phyloP scores from a whole-genome alignment of 169 alveolate species.

The Plasmodium coatneyi region DNA sequence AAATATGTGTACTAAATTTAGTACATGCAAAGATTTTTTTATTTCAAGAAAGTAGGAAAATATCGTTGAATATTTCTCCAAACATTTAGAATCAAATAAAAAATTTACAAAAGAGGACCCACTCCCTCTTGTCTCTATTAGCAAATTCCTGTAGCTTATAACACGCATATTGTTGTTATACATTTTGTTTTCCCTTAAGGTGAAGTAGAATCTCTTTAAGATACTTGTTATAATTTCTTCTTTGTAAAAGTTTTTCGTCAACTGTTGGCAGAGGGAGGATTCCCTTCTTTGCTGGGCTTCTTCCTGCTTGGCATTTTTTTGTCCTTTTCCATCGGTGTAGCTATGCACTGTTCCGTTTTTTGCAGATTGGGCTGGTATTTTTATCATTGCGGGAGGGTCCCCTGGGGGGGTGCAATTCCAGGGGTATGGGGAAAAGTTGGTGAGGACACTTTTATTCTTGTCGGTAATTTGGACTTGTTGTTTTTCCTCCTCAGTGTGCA shows the following conservation, averaged over 20 bases:
- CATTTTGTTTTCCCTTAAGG: slow-evolving; percentile 59
- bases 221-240: slow-evolving; percentile 47
- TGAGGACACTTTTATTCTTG: too few species aligned
- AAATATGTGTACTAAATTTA: slow-evolving; percentile 75
- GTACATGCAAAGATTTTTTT: slow-evolving; percentile 65
- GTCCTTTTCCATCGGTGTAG: background rate
- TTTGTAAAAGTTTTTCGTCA: slow-evolving; percentile 27
- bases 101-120: slow-evolving; percentile 49
- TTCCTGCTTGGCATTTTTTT: background rate
- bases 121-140: slow-evolving; percentile 39
- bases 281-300: background rate
- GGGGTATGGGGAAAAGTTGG: background rate
- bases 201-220: slow-evolving; percentile 53
- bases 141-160: slow-evolving; percentile 61
- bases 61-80: slow-evolving; percentile 70
- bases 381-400: background rate
- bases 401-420: background rate
- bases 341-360: background rate
- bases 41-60: slow-evolving; percentile 71
- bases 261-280: slow-evolving; percentile 1
- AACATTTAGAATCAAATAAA: slow-evolving; percentile 51
- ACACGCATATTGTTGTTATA: slow-evolving; percentile 60
- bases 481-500: background rate
- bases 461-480: background rate
- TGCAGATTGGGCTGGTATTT: background rate